These are phyloP conservation scores for Zea mays DNA, from an alignment of 176 grass and related monocot species.

Conservation along the genomic window Zm-B73-REFERENCE-NAM-5.0 NC_050100.1:211334501-211335000, in stretches of 20 bases:
- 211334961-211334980: constrained; percentile 86
- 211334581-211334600: neutral
- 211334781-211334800: constrained; percentile 41
- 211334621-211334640: constrained; percentile 53
- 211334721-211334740: constrained; percentile 14
- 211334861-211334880: constrained; percentile 90
- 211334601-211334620: constrained; percentile 32
- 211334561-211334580: constrained; percentile 20
- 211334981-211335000: constrained; percentile 72
- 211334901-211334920: constrained; percentile 95
- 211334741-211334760: constrained; percentile 43
- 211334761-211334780: constrained; percentile 56
- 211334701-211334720: constrained; percentile 48
- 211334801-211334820: constrained; percentile 16
- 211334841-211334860: constrained; percentile 1
- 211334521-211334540: constrained; percentile 35
- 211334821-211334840: neutral
- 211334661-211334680: constrained; percentile 90
- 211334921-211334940: constrained; percentile 94
- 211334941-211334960: constrained; percentile 86
- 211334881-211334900: constrained; percentile 66
- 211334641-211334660: constrained; percentile 83
- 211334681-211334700: constrained; percentile 75
- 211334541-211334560: constrained; percentile 15
- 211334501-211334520: neutral